Base-by-base conservation (phyloP, 805 yeast species). In the Kuraishia molischiana region DNA sequence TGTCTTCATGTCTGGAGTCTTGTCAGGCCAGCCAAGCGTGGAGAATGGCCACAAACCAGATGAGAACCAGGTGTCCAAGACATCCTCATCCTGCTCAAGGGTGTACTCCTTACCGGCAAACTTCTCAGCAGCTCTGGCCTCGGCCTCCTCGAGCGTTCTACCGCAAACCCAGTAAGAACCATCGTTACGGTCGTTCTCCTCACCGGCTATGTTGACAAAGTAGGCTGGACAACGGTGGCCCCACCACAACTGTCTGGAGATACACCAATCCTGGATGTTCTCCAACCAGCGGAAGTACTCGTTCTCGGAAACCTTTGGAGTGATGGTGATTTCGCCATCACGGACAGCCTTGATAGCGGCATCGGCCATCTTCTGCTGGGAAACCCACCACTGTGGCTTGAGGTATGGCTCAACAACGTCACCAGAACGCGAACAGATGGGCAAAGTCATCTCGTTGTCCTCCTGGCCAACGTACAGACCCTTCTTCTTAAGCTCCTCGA, bases 331-430 rank as follows among this genome's bases (percentile, higher is more conserved):
- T 38, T 77, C 76, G 47, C 97, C 97, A 28, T 70, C 68, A 61
- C 74, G 77, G 42, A 90, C 96, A 38, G 86, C 97, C 38, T 76
- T 69, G 49, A 89, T 78, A 40, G 95, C 96, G 42, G 73, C 86
- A 46, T 71, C 67, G 37, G 97, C 98, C 84, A 86, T 84, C 40
- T 79, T 84, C 52, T 71, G 72, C 66, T 89, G 96, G 43, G 85
- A 67, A 47, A 92, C 97, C 97, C 97, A 92, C 98, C 98, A 92
- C 69, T 92, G 98, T 44, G 98, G 98, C 67, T 92, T 92, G 66
- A 92, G 72, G 54, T 85, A 69, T 38, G 98, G 98, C 69, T 92
- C 98, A 53, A 92, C 89, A 46, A 92, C 69, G 64, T 92, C 98
- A 48, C 97, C 97, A 21, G 97, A 86, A 75, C 97, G 83, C 31